Percentiles rank a stretch among this genome's conserved stretches.
Evolutionary conservation across 331 rosid genomes (phyloP).

Genomic region (Quercus phellos): DNA sequence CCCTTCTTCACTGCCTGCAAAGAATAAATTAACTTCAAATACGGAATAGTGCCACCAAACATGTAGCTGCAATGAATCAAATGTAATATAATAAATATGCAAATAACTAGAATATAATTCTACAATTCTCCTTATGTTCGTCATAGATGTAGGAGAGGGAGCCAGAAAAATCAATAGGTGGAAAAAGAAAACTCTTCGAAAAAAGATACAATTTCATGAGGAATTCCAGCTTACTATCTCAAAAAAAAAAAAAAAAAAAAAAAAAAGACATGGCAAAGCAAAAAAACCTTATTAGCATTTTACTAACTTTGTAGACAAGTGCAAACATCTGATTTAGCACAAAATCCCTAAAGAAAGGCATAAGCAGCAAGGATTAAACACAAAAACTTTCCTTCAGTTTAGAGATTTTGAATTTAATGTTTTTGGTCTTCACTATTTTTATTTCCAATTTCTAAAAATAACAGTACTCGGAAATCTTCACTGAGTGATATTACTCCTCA

Average conservation of each 20-base stretch:
- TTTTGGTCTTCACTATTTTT: not conserved
- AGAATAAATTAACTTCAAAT: not conserved
- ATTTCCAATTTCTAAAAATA: not conserved
- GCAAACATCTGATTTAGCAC: not conserved
- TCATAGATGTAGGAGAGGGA: not conserved
- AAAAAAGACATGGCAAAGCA: not conserved
- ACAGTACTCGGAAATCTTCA: not conserved
- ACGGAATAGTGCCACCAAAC: not conserved
- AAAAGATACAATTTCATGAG: not conserved
- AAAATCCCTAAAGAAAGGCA: not conserved
- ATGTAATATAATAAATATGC: not conserved
- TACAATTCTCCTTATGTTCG: not conserved
- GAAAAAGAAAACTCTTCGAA: not conserved
- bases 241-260: no score
- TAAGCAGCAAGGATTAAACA: not conserved
- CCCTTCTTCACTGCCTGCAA: conserved; percentile 76
- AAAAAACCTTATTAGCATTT: not conserved
- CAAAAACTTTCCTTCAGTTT: not conserved
- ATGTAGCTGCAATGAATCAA: not conserved
- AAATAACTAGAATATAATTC: not conserved
- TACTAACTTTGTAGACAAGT: not conserved
- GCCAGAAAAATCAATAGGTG: not conserved
- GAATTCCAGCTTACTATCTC: not conserved
- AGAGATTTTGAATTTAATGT: not conserved
- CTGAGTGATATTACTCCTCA: not conserved